A percentile compares a stretch with the other conserved stretches of the same genome.
Evolutionary conservation across 1,139 yeast species (phyloP).

Genomic region (Pichia sp.): DNA sequence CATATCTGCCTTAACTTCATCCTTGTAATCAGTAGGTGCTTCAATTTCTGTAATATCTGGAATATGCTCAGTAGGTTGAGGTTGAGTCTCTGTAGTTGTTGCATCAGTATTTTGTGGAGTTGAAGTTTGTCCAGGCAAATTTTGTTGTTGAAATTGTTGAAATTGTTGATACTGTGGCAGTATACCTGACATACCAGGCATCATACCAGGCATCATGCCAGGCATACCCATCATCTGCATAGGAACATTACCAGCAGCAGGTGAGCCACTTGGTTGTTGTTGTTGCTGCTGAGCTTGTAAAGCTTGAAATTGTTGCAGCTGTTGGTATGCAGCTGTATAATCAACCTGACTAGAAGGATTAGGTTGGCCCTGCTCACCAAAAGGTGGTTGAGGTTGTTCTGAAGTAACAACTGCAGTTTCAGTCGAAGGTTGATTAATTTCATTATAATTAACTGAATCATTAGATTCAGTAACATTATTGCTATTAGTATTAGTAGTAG

Average conservation of each 20-base stretch:
- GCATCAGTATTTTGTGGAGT: too few relatives aligned
- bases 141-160: conserved; percentile 18
- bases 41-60: conserved; percentile 16
- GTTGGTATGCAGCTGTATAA: conserved; percentile 1
- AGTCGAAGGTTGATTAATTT: background rate
- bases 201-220: background rate
- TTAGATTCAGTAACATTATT: conserved; percentile 1
- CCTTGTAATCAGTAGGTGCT: conserved; percentile 19
- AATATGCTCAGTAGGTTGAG: conserved; percentile 9
- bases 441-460: background rate
- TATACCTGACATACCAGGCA: conserved; percentile 24
- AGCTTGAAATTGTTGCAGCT: conserved; percentile 10
- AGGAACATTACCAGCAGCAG: background rate
- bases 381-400: background rate
- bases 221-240: conserved; percentile 27
- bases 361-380: background rate
- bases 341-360: background rate
- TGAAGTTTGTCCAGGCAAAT: conserved; percentile 15
- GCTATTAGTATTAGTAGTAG: conserved; percentile 6
- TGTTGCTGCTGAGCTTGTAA: conserved; percentile 6
- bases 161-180: conserved; percentile 12
- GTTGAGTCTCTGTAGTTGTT: background rate
- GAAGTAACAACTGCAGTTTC: conserved; percentile 1
- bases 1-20: conserved; percentile 26
- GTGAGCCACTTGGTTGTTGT: conserved; percentile 14